A percentile compares a stretch with the other conserved stretches of the same genome.
Evolutionary conservation across 2,329 filamentous ascomycete species (phyloP).

Genomic region (Thielaviopsis populi): DNA sequence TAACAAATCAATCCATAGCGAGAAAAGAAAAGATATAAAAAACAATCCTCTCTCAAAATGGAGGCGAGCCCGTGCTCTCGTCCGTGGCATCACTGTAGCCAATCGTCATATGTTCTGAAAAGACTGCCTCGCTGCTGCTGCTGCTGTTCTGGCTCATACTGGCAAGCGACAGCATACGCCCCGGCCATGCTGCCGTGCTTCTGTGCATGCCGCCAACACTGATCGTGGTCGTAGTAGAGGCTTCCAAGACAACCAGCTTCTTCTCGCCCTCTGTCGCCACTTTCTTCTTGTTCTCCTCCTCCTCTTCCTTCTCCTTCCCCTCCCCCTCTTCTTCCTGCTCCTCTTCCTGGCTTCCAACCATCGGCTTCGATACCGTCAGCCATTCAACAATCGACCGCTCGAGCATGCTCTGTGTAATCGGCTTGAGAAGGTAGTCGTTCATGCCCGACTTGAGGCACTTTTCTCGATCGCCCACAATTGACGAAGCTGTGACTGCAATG

Average conservation of each 20-base stretch:
- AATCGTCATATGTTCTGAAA: not conserved
- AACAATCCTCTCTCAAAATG: not conserved
- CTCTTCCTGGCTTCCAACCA: not conserved
- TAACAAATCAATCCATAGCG: too few relatives aligned
- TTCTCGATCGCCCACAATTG: conserved; percentile 61
- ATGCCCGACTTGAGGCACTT: conserved; percentile 60
- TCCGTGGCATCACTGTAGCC: conserved; percentile 1
- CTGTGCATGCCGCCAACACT: too few relatives aligned
- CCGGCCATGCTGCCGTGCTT: not conserved
- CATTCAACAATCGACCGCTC: conserved; percentile 13
- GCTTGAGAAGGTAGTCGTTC: conserved; percentile 60
- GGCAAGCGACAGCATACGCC: not conserved
- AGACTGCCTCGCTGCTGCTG: not conserved
- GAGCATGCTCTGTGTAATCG: conserved; percentile 35
- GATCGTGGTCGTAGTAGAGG: too few relatives aligned
- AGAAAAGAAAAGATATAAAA: too few relatives aligned
- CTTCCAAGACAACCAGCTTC: too few relatives aligned
- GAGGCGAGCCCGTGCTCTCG: not conserved
- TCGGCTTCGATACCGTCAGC: not conserved
- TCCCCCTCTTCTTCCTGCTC: not conserved
- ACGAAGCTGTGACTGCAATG: conserved; percentile 68
- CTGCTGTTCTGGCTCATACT: conserved; percentile 9
- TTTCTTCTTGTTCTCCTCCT: too few relatives aligned
- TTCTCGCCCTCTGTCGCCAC: too few relatives aligned
- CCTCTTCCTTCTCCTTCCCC: not conserved